Conservation (phyloP, 2,329 filamentous ascomycete genomes). For the Botryotinia calthae region DNA sequence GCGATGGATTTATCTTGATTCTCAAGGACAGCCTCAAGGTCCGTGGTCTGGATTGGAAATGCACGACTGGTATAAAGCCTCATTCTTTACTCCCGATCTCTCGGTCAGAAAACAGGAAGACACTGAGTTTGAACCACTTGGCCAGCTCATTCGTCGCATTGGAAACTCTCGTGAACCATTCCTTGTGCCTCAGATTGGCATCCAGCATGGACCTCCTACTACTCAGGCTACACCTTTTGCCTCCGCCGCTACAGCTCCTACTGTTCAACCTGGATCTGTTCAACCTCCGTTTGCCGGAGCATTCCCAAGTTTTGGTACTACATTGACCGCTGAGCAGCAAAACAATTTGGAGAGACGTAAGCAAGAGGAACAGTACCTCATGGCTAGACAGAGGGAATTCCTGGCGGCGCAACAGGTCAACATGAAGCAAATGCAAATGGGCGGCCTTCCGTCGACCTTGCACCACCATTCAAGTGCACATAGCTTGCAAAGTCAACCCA, state of each 20-base stretch:
- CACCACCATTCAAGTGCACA: slow-evolving; percentile 95
- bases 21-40: slow-evolving; percentile 86
- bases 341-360: slow-evolving; percentile 95
- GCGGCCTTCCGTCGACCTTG: slow-evolving; percentile 52
- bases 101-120: slow-evolving; percentile 95
- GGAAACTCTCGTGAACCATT: slow-evolving; percentile 97
- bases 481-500: slow-evolving; percentile 94
- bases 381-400: slow-evolving; percentile 93
- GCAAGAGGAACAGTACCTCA: slow-evolving; percentile 95
- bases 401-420: slow-evolving; percentile 82
- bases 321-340: slow-evolving; percentile 94
- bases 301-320: slow-evolving; percentile 95
- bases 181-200: slow-evolving; percentile 93
- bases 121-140: slow-evolving; percentile 87
- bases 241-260: slow-evolving; percentile 41
- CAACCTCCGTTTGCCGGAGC: slow-evolving; percentile 88
- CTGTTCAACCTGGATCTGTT: slow-evolving; percentile 58
- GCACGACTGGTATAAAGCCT: slow-evolving; percentile 99
- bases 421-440: slow-evolving; percentile 68
- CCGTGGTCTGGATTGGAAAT: slow-evolving; percentile 97
- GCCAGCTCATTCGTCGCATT: slow-evolving; percentile 90
- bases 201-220: slow-evolving; percentile 77
- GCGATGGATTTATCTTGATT: slow-evolving; percentile 97
- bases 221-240: slow-evolving; percentile 42
- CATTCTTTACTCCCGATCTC: slow-evolving; percentile 93